Conservation (phyloP, 2,329 filamentous ascomycete genomes). For the Trichothecium sympodiale region DNA sequence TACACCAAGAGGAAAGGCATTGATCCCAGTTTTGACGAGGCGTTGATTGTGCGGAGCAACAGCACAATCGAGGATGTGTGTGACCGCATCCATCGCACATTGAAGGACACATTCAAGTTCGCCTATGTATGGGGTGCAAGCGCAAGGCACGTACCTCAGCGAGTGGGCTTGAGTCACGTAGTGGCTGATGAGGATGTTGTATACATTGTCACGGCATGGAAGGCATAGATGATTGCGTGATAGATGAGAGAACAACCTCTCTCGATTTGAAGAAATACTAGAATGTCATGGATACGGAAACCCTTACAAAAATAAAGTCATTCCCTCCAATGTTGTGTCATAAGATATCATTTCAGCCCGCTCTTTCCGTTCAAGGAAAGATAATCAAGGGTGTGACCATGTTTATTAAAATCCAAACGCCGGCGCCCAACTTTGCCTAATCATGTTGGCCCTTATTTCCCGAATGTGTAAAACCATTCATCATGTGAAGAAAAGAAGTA, state of each 20-base stretch:
- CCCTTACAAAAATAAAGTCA: too few relatives aligned
- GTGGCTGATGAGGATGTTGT: constrained; percentile 64
- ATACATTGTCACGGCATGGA: constrained; percentile 55
- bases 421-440: neutral
- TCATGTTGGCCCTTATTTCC: neutral
- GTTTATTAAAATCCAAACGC: neutral
- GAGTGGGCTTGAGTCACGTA: constrained; percentile 74
- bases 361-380: too few relatives aligned
- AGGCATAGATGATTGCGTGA: too few relatives aligned
- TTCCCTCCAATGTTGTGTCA: too few relatives aligned
- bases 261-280: too few relatives aligned
- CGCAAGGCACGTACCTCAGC: constrained; percentile 86
- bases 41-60: constrained; percentile 80
- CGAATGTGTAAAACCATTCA: constrained; percentile 10
- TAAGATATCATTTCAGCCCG: too few relatives aligned
- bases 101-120: constrained; percentile 99
- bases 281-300: too few relatives aligned
- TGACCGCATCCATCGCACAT: constrained; percentile 80
- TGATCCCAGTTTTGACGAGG: constrained; percentile 83
- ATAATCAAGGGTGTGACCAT: neutral
- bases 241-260: too few relatives aligned
- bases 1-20: constrained; percentile 95
- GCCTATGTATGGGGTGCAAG: constrained; percentile 96
- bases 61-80: constrained; percentile 95
- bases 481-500: constrained; percentile 11